These are phyloP conservation scores for Puccinia horiana DNA, from an alignment of 1,284 basidiomycete genomes.

Conservation along the genomic window DNA sequence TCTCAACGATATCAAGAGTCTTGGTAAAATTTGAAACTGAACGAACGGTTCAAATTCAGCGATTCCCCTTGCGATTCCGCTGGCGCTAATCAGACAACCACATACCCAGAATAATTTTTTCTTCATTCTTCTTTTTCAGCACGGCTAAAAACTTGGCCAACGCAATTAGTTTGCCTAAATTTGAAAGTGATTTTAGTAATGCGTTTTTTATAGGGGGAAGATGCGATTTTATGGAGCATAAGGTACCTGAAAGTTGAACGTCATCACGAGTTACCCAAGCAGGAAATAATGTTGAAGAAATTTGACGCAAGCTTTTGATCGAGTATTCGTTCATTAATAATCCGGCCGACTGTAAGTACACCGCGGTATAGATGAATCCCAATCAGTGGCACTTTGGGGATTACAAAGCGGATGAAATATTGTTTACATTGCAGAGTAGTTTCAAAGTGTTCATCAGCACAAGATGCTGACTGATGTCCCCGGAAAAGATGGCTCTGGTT, in stretches of 20 bases:
- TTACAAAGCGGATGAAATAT: conserved; percentile 56
- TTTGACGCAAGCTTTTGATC: conserved; percentile 60
- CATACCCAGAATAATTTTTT: conserved; percentile 76
- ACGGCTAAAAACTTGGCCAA: conserved; percentile 72
- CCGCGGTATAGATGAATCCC: background rate
- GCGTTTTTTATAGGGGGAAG: background rate
- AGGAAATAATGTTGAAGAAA: conserved; percentile 72
- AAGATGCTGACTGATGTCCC: conserved; percentile 75
- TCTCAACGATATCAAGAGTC: conserved; percentile 87
- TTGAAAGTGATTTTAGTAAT: background rate
- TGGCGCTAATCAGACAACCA: conserved; percentile 60
- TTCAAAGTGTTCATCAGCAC: conserved; percentile 76
- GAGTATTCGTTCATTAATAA: conserved; percentile 48
- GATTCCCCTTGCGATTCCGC: background rate
- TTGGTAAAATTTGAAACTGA: conserved; percentile 61
- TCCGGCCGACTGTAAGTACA: conserved; percentile 32
- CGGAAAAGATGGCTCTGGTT: conserved; percentile 68
- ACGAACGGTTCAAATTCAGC: background rate
- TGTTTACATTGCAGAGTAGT: conserved; percentile 91
- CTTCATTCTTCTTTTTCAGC: conserved; percentile 71
- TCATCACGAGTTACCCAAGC: conserved; percentile 68
- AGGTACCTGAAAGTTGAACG: conserved; percentile 62
- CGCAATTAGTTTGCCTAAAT: conserved; percentile 67
- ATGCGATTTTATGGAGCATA: background rate
- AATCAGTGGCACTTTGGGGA: background rate